These are phyloP conservation scores for Artemisia argyi DNA, from an alignment of 129 eudicot genomes.

Conservation along the genomic window DNA sequence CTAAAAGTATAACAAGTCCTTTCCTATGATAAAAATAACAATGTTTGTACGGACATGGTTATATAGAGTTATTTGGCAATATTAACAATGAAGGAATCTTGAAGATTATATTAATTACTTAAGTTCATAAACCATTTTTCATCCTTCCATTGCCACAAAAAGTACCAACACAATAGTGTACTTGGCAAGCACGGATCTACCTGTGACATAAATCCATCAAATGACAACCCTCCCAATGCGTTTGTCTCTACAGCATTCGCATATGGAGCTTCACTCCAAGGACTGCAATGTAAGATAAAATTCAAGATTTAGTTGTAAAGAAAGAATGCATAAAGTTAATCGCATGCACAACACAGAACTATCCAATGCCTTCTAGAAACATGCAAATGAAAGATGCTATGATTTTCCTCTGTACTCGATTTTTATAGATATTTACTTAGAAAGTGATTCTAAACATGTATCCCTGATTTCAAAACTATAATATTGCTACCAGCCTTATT, in stretches of 20 bases:
- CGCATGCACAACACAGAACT: too few species aligned
- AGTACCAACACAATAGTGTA: background rate
- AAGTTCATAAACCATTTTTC: background rate
- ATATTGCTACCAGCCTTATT: background rate
- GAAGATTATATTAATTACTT: too few species aligned
- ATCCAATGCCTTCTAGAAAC: too few species aligned
- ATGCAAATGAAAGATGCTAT: too few species aligned
- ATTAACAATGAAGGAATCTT: background rate
- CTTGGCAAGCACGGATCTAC: constrained; percentile 27
- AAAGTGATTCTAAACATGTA: background rate
- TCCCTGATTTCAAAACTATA: background rate
- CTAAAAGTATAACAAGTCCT: background rate
- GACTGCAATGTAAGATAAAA: constrained; percentile 44
- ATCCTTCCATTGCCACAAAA: constrained; percentile 1
- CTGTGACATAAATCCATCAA: constrained; percentile 84
- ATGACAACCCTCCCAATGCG: constrained; percentile 80
- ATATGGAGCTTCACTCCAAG: constrained; percentile 93
- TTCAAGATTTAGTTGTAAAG: background rate
- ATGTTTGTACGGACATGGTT: background rate
- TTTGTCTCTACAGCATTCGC: constrained; percentile 73
- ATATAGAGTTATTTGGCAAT: background rate
- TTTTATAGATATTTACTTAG: background rate
- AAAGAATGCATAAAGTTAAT: constrained; percentile 9
- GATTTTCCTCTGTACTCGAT: too few species aligned
- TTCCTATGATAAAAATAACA: background rate